phyloP scores from a whole-genome alignment of 345 rosid genomes.

The Lagerstroemia speciosa region DNA sequence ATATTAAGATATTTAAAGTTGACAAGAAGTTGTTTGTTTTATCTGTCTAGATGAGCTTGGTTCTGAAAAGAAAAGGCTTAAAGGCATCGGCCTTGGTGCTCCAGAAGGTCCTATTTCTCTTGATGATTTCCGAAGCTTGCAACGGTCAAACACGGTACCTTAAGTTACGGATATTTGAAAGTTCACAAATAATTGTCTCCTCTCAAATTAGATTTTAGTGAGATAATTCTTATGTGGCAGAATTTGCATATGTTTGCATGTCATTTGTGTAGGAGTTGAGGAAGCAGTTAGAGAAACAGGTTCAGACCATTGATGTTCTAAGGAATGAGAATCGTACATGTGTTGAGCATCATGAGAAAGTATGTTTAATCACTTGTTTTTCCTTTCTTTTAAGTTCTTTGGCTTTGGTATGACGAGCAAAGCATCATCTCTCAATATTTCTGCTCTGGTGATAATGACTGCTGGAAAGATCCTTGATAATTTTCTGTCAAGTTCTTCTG shows the following conservation, averaged over 20 bases:
- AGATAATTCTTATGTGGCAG: neutral
- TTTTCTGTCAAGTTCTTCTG: neutral
- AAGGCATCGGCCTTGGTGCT: slow-evolving; percentile 89
- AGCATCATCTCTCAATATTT: neutral
- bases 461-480: neutral
- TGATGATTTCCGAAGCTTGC: slow-evolving; percentile 95
- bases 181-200: neutral
- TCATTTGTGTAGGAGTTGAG: slow-evolving; percentile 64
- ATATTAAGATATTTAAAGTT: neutral
- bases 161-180: neutral
- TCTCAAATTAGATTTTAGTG: neutral
- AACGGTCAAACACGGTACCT: slow-evolving; percentile 74
- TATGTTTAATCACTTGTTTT: slow-evolving; percentile 20
- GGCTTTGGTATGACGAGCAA: neutral
- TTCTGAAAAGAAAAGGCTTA: slow-evolving; percentile 60
- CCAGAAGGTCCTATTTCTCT: slow-evolving; percentile 92
- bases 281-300: slow-evolving; percentile 82
- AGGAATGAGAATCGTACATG: slow-evolving; percentile 53
- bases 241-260: slow-evolving; percentile 1
- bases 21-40: neutral
- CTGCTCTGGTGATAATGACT: neutral
- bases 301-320: slow-evolving; percentile 54
- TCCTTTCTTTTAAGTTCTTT: neutral
- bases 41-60: slow-evolving; percentile 48
- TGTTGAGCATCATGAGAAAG: slow-evolving; percentile 54